A percentile compares a stretch with the other conserved stretches of the same genome.
These are phyloP conservation scores for Crucihimalaya himalaica DNA, from an alignment of 345 rosid species.

Conservation along the genomic window DNA sequence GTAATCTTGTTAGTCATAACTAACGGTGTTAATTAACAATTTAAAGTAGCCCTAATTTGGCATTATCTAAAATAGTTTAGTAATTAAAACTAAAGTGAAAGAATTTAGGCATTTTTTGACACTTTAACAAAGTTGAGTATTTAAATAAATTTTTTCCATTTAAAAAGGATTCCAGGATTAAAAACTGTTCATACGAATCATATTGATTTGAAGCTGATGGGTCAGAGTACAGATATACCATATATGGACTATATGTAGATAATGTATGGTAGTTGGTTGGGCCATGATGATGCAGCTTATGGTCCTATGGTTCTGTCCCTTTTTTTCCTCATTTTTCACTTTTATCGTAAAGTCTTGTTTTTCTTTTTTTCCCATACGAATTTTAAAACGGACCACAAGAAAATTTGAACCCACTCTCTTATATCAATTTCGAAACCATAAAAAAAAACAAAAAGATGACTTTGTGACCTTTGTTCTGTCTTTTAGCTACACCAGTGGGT, in stretches of 20 bases:
- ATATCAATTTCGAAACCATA: background rate
- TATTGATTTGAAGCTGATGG: background rate
- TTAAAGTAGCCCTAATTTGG: no score
- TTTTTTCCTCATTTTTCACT: background rate
- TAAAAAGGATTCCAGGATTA: background rate
- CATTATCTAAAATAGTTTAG: no score
- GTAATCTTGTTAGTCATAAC: no score
- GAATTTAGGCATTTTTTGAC: no score
- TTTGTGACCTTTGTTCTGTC: constrained; percentile 22
- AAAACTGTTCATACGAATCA: background rate
- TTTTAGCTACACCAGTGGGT: constrained; percentile 16
- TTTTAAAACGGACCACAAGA: constrained; percentile 24
- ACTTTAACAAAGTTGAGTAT: no score
- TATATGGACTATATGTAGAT: constrained; percentile 12
- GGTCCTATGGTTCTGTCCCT: constrained; percentile 18
- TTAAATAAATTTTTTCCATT: no score
- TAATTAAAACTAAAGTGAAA: no score
- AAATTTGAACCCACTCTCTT: background rate
- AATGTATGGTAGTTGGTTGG: constrained; percentile 31
- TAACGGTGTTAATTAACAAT: no score
- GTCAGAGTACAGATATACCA: constrained; percentile 3
- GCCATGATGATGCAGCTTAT: constrained; percentile 32
- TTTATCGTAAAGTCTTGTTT: constrained; percentile 10
- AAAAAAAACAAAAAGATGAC: constrained; percentile 20
- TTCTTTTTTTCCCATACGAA: background rate